phyloP scores from a whole-genome alignment of 2,329 filamentous ascomycete genomes.

The Ophiosphaerella korrae region DNA sequence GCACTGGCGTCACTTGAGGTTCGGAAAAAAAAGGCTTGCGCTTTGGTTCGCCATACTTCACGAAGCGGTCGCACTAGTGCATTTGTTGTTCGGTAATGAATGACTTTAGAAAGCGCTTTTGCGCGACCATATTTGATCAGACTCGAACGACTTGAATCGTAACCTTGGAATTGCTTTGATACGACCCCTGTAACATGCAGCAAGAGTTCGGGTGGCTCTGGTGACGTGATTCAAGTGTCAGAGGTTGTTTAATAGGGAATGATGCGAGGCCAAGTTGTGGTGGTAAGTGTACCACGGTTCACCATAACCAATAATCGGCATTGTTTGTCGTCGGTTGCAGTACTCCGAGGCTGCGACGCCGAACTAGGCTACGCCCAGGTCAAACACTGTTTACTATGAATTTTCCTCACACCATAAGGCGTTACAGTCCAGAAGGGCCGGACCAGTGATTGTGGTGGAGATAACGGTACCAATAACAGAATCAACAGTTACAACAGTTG shows the following conservation, averaged over 20 bases:
- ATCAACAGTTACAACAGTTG: too few relatives aligned
- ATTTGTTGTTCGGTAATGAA: constrained; percentile 7
- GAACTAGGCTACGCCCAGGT: too few relatives aligned
- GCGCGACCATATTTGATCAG: background rate
- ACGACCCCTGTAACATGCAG: background rate
- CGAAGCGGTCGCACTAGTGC: background rate
- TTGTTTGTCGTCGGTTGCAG: too few relatives aligned
- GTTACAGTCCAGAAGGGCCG: background rate
- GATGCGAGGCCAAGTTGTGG: too few relatives aligned
- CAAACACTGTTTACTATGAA: too few relatives aligned
- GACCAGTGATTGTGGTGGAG: background rate
- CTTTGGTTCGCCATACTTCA: background rate
- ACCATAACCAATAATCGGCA: too few relatives aligned
- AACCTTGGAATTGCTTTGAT: background rate
- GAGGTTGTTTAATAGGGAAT: too few relatives aligned
- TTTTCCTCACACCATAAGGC: too few relatives aligned
- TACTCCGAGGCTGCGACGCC: too few relatives aligned
- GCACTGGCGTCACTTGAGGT: constrained; percentile 5
- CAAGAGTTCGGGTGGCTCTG: background rate
- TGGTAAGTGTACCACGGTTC: too few relatives aligned
- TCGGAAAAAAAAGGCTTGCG: background rate
- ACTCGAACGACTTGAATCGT: background rate
- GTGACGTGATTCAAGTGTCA: background rate
- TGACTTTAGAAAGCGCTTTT: background rate
- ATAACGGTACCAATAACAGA: too few relatives aligned